phyloP scores from a whole-genome alignment of 768 basidiomycete species.

The Tylopilus vinaceipallidus region DNA sequence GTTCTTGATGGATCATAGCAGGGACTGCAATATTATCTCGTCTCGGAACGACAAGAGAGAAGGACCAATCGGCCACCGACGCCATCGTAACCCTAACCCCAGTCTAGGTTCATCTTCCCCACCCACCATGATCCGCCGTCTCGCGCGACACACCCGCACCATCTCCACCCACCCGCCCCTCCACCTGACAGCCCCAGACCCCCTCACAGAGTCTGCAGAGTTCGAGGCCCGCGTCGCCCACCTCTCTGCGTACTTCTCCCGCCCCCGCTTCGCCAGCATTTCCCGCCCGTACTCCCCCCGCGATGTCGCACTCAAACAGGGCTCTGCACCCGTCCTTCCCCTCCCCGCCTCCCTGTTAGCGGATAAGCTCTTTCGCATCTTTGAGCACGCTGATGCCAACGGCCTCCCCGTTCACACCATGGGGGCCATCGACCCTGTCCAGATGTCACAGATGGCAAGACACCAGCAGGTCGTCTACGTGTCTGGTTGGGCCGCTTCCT shows the following conservation, averaged over 20 bases:
- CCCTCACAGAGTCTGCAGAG: conserved; percentile 52
- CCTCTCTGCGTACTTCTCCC: conserved; percentile 70
- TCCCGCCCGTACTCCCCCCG: conserved; percentile 79
- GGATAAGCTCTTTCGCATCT: conserved; percentile 75
- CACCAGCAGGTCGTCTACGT: conserved; percentile 87
- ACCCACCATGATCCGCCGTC: conserved; percentile 21
- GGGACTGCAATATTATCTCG: too few species aligned
- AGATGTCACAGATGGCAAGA: conserved; percentile 92
- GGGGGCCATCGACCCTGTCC: conserved; percentile 91
- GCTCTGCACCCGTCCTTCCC: conserved; percentile 75
- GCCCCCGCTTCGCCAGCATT: conserved; percentile 69
- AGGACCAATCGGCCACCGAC: conserved; percentile 15
- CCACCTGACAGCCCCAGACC: conserved; percentile 57
- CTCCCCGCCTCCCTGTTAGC: conserved; percentile 77
- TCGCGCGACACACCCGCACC: conserved; percentile 24
- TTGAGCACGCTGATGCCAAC: conserved; percentile 60
- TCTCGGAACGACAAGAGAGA: conserved; percentile 7
- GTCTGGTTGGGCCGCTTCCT: conserved; percentile 90
- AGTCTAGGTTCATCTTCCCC: conserved; percentile 36
- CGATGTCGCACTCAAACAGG: conserved; percentile 86
- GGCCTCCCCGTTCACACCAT: conserved; percentile 82
- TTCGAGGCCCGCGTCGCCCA: conserved; percentile 62
- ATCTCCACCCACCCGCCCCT: conserved; percentile 44
- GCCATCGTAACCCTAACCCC: conserved; percentile 33
- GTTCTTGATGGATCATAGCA: conserved; percentile 7